These are phyloP conservation scores for Madurella fahalii DNA, from an alignment of 2,329 filamentous ascomycete genomes.

Conservation along the genomic window DNA sequence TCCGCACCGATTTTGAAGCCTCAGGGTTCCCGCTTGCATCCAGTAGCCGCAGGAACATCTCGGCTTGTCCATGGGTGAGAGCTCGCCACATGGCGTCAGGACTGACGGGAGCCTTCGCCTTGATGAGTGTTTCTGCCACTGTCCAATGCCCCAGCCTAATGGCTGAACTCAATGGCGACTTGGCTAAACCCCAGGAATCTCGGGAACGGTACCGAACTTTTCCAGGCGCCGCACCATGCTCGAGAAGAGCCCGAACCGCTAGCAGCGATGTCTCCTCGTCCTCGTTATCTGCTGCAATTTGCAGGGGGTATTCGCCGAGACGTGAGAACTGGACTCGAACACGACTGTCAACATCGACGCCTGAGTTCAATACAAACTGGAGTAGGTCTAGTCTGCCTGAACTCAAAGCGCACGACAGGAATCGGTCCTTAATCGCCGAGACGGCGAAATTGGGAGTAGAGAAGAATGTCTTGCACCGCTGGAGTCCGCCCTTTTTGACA, in stretches of 20 bases:
- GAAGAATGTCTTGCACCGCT: background rate
- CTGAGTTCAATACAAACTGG: background rate
- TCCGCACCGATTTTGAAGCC: background rate
- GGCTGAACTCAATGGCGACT: background rate
- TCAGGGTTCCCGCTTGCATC: background rate
- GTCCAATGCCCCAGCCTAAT: background rate
- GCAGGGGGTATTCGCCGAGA: background rate
- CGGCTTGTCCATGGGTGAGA: background rate
- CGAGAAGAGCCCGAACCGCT: background rate
- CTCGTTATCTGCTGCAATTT: conserved; percentile 1
- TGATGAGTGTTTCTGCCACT: background rate
- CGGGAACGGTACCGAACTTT: background rate
- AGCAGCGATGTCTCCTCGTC: background rate
- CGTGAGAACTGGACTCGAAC: background rate
- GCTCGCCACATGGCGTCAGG: background rate
- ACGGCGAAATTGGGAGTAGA: background rate
- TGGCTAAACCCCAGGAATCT: background rate
- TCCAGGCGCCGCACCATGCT: background rate
- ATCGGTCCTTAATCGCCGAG: background rate
- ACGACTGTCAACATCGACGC: background rate
- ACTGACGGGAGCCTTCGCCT: background rate
- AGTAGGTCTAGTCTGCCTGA: conserved; percentile 1
- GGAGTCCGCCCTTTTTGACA: background rate
- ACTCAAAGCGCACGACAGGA: background rate
- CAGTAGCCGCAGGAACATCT: background rate